Conservation (phyloP, 148 eudicot genomes). For the Tetragonia tetragonoides region DNA sequence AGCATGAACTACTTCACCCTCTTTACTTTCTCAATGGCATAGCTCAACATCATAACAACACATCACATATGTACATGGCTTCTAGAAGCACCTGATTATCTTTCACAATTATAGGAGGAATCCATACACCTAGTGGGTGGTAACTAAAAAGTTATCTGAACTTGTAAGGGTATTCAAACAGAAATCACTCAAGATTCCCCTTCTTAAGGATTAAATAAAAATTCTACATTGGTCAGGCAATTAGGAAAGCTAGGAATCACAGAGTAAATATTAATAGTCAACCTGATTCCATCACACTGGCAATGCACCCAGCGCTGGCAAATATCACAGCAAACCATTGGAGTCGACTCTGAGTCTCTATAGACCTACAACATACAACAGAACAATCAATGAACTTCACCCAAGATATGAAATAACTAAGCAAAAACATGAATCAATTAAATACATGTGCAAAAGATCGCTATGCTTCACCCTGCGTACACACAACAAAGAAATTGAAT, state of each 20-base stretch:
- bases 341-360: slow-evolving; percentile 96
- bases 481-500: not conserved
- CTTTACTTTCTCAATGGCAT: not conserved
- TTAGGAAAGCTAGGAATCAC: not conserved
- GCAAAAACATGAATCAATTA: not conserved
- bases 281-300: slow-evolving; percentile 97
- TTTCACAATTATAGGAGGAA: not conserved
- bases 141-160: no score
- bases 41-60: not conserved
- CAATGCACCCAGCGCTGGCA: slow-evolving; percentile 98
- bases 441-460: no score
- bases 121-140: not conserved
- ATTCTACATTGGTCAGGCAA: not conserved
- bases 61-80: not conserved
- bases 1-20: not conserved
- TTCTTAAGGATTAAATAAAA: not conserved
- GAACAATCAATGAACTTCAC: slow-evolving; percentile 12
- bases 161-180: not conserved
- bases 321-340: slow-evolving; percentile 98
- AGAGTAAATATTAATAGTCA: not conserved
- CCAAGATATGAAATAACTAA: not conserved
- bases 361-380: slow-evolving; percentile 61
- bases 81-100: not conserved
- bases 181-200: not conserved
- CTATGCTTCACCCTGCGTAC: not conserved